Evolutionary conservation across 2,329 filamentous ascomycete species (phyloP), one percentile per base, ranked within the genome.

Genomic region (Catunica adiposa): DNA sequence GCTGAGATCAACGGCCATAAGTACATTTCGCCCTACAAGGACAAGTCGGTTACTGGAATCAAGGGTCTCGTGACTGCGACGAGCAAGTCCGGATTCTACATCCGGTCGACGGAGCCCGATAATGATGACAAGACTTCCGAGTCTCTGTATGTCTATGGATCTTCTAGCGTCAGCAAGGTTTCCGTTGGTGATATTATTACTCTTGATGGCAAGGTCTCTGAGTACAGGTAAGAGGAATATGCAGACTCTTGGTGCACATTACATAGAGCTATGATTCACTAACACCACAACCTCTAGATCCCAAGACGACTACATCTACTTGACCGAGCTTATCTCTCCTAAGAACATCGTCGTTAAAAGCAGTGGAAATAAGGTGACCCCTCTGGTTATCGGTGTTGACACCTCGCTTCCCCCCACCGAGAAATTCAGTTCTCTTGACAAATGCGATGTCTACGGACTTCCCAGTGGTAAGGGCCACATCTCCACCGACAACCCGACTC

Each of bases 61-160:
- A 73, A 74, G 34, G 83, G 83, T 38, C 67, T 85, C 9, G 73
- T 86, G 15, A 82, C 80, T 17, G 83, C 81, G 34, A 80, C 79
- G 63, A 73, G 75, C 0, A 72, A 75, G 14, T 71, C 70, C 58
- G 83, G 83, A 11, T 72, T 86, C 63, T 86, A 75, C 71, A 69
- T 86, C 17, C 77, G 79, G 46, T 83, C 81, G 1, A 75, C 74
- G 0, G 70, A 68, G 34, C 74, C 78, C 0, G 77, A 83, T 62
- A 65, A 70, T 51, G 74, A 81, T 62, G 64, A 68, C 14, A 68
- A 70, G 50, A 81, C 79, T 1, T 85, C 81, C 0, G 79, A 84
- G 63, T 79, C 79, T 1, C 65, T 86, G 59, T 86, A 83, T 61
- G 75, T 86, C 42, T 86, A 75, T 62, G 73, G 77, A 60, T 71